phyloP scores from a whole-genome alignment of 2,329 filamentous ascomycete genomes.

The Apiospora koreana region DNA sequence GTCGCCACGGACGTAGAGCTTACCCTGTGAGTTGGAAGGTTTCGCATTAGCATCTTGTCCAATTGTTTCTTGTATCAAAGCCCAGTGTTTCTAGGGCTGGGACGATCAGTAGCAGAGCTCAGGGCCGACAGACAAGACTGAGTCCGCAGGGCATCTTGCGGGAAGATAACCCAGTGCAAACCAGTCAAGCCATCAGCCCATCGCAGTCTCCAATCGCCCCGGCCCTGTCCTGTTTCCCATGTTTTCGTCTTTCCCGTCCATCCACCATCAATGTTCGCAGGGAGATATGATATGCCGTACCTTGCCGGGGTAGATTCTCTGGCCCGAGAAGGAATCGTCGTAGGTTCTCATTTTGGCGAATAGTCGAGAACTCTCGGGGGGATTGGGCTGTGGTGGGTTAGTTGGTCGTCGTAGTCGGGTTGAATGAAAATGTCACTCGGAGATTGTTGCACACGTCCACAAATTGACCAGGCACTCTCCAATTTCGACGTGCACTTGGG shows the following conservation, averaged over 20 bases:
- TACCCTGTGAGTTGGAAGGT: conserved; percentile 66
- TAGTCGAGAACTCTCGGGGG: conserved; percentile 36
- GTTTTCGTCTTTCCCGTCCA: not conserved
- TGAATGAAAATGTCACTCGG: conserved; percentile 8
- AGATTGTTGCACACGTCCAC: conserved; percentile 7
- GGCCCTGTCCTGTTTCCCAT: not conserved
- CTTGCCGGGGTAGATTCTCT: conserved; percentile 70
- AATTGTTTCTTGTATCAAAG: conserved; percentile 28
- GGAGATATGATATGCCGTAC: conserved; percentile 42
- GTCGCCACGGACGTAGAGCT: conserved; percentile 99
- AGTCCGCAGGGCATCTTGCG: not conserved
- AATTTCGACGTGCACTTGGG: conserved; percentile 7
- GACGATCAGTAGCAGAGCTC: not conserved
- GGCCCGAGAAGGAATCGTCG: conserved; percentile 67
- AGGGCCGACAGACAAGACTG: not conserved
- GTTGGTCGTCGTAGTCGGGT: conserved; percentile 25
- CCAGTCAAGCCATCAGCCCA: not conserved
- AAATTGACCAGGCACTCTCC: conserved; percentile 4
- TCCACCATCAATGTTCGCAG: conserved; percentile 7
- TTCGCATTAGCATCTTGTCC: conserved; percentile 18
- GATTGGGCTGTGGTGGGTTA: conserved; percentile 13
- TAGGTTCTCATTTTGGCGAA: conserved; percentile 64
- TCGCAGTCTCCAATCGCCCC: not conserved
- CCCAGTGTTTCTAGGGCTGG: not conserved
- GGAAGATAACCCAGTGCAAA: not conserved